Percentiles rank a stretch among this genome's conserved stretches.
Conservation (phyloP, 305 asterid genomes). For the Fraxinus albicans region DNA sequence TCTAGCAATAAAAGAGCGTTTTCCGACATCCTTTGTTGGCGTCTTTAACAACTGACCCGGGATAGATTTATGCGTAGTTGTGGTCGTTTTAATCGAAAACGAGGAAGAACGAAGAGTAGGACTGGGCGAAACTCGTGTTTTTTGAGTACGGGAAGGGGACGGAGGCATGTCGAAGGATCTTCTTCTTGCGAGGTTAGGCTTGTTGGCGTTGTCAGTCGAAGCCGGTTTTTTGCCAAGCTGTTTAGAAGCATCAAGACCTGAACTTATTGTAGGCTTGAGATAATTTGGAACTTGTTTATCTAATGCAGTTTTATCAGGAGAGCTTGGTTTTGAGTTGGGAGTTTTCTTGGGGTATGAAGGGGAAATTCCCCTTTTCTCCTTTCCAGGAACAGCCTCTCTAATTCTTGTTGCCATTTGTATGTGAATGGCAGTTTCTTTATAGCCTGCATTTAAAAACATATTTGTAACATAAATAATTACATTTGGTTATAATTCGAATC, state of each 20-base stretch:
- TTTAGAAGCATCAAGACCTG: slow-evolving; percentile 24
- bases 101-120: slow-evolving; percentile 41
- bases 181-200: slow-evolving; percentile 35
- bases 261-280: slow-evolving; percentile 49
- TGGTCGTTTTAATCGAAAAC: slow-evolving; percentile 26
- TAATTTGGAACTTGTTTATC: slow-evolving; percentile 42
- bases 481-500: background rate
- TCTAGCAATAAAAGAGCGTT: slow-evolving; percentile 32
- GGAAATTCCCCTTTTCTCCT: slow-evolving; percentile 49
- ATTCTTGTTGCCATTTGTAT: slow-evolving; percentile 45
- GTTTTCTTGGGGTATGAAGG: slow-evolving; percentile 32
- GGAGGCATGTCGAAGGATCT: slow-evolving; percentile 61
- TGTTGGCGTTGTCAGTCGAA: slow-evolving; percentile 9
- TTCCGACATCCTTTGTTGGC: slow-evolving; percentile 28
- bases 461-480: background rate
- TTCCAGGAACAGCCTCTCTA: slow-evolving; percentile 32
- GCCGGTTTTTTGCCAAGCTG: slow-evolving; percentile 35
- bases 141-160: slow-evolving; percentile 36
- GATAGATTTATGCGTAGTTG: slow-evolving; percentile 20
- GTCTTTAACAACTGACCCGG: slow-evolving; percentile 30
- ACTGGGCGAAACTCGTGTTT: slow-evolving; percentile 42
- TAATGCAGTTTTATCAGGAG: slow-evolving; percentile 29
- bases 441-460: background rate
- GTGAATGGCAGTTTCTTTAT: background rate
- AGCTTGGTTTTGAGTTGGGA: slow-evolving; percentile 25